These are phyloP conservation scores for Schrenkiella parvula DNA, from an alignment of 345 rosid species.

Conservation along the genomic window DNA sequence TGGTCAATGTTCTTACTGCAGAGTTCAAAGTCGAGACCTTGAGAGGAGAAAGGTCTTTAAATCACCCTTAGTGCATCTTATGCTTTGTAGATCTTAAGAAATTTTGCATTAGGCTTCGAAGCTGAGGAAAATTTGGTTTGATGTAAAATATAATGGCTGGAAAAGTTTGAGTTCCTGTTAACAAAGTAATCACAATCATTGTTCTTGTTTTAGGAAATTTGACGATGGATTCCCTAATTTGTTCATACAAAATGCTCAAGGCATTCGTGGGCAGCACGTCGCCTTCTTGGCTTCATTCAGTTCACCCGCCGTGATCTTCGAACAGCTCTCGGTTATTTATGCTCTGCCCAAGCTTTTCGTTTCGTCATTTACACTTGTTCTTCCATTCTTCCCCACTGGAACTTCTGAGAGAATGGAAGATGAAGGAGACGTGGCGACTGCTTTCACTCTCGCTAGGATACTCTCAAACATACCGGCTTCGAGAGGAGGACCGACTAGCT, in stretches of 20 bases:
- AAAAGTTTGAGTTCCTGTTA: not conserved
- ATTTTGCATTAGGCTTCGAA: not conserved
- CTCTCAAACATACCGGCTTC: constrained; percentile 82
- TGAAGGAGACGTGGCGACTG: constrained; percentile 95
- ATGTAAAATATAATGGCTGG: not conserved
- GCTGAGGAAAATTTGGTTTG: not conserved
- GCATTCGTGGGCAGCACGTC: constrained; percentile 83
- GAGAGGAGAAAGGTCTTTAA: not conserved
- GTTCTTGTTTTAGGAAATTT: constrained; percentile 51
- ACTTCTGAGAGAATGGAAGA: constrained; percentile 99
- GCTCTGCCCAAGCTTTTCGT: constrained; percentile 87
- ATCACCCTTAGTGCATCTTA: not conserved
- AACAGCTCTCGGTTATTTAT: constrained; percentile 87
- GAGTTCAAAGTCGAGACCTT: constrained; percentile 1
- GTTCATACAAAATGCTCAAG: constrained; percentile 93
- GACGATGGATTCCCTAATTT: constrained; percentile 93
- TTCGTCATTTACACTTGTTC: constrained; percentile 90
- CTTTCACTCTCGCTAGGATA: constrained; percentile 95
- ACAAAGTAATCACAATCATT: not conserved
- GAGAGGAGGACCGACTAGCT: constrained; percentile 91
- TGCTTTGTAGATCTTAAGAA: not conserved
- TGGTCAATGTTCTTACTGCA: not conserved
- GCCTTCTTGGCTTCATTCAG: constrained; percentile 95
- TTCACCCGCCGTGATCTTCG: constrained; percentile 84
- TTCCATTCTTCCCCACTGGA: constrained; percentile 96